A percentile compares a stretch with the other conserved stretches of the same genome.
Evolutionary conservation across 2,329 filamentous ascomycete genomes (phyloP).

Genomic region (Hypoxylon sp.): DNA sequence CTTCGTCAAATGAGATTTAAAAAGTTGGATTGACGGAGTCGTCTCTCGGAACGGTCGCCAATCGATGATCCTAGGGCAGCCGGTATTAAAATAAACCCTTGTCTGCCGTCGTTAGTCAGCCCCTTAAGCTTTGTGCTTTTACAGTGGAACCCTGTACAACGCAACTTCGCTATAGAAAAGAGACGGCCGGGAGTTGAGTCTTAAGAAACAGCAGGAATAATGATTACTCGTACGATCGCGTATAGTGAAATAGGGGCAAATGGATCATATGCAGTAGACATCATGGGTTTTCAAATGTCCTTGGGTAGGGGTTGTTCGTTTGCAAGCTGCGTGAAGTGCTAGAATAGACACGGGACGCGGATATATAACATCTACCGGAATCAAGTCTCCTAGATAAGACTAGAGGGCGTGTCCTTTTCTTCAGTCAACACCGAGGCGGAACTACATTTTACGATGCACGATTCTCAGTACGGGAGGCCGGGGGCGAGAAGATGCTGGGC

Average conservation of each 20-base stretch:
- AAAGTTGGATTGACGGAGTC: neutral
- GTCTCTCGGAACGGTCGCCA: neutral
- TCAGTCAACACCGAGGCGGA: too few species aligned
- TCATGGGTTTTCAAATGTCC: too few species aligned
- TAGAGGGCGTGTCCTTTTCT: neutral
- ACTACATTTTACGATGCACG: neutral
- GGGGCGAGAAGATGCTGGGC: neutral
- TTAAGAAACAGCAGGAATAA: neutral
- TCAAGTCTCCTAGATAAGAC: neutral
- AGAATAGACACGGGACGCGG: neutral
- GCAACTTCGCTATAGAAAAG: neutral
- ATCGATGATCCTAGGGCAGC: neutral
- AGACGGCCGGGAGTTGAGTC: neutral
- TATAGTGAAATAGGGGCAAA: too few species aligned
- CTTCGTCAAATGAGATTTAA: neutral
- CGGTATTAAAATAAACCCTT: slow-evolving; percentile 1
- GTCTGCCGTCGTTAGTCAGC: neutral
- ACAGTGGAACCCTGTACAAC: neutral
- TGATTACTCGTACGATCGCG: too few species aligned
- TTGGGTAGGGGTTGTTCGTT: too few species aligned
- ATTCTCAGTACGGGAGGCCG: slow-evolving; percentile 14
- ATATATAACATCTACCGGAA: neutral
- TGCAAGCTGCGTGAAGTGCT: too few species aligned
- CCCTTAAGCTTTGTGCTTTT: slow-evolving; percentile 3
- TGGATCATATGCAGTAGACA: too few species aligned